phyloP scores from a whole-genome alignment of 129 eudicot genomes.

The Chrysanthemum makinoi region DNA sequence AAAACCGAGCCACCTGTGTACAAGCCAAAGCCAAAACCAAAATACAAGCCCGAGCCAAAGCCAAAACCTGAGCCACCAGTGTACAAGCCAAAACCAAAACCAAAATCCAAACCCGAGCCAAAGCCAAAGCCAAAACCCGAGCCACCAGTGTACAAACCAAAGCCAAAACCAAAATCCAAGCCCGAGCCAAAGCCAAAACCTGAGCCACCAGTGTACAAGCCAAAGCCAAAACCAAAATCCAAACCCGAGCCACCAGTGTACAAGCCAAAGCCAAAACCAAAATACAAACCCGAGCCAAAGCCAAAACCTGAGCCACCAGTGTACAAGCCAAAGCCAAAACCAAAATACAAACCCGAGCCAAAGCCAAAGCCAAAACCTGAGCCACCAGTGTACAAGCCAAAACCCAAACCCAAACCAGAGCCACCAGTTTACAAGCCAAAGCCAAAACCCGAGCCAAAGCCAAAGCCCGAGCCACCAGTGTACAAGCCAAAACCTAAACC shows the following conservation, averaged over 20 bases:
- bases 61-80: too few species aligned
- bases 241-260: neutral
- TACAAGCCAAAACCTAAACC: neutral
- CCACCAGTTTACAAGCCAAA: constrained; percentile 26
- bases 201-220: constrained; percentile 12
- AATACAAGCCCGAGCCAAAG: constrained; percentile 7
- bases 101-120: neutral
- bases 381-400: constrained; percentile 23
- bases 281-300: neutral
- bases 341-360: neutral
- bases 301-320: constrained; percentile 17
- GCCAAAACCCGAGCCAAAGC: constrained; percentile 15
- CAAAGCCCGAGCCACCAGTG: constrained; percentile 19
- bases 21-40: constrained; percentile 12
- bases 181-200: too few species aligned
- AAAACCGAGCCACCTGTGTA: neutral
- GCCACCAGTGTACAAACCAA: constrained; percentile 6
- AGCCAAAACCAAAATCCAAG: neutral
- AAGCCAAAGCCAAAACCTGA: constrained; percentile 26
- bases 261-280: neutral
- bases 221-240: constrained; percentile 1
- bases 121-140: constrained; percentile 20
- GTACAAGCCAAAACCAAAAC: too few species aligned
- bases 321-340: constrained; percentile 14
- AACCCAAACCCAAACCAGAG: neutral